These are phyloP conservation scores for Fusarium sp. DNA, from an alignment of 2,329 filamentous ascomycete species.

Conservation along the genomic window DNA sequence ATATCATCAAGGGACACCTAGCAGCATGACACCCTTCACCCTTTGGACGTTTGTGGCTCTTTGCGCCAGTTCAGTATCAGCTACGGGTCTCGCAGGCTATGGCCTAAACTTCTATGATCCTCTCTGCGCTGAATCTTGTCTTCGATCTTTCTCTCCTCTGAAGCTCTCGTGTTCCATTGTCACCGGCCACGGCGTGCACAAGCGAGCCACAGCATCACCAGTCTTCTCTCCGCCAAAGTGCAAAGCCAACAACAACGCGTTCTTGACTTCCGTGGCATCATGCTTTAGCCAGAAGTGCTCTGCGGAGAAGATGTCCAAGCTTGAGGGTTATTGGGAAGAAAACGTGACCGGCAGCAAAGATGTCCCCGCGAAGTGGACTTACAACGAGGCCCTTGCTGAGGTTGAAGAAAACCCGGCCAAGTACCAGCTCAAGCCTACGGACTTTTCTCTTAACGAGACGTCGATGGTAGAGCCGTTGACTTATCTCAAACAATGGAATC, in stretches of 20 bases:
- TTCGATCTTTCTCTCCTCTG: not conserved
- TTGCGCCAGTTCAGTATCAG: not conserved
- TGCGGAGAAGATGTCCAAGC: not conserved
- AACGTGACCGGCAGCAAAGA: conserved; percentile 2
- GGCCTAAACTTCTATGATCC: conserved; percentile 10
- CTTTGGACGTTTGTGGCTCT: not conserved
- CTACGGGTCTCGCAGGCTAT: not conserved
- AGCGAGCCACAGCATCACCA: conserved; percentile 2
- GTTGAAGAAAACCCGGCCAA: not conserved
- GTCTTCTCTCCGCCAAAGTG: conserved; percentile 4
- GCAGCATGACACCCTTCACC: not conserved
- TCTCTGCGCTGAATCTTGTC: conserved; percentile 21
- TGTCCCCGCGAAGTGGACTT: conserved; percentile 16
- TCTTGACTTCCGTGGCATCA: conserved; percentile 17
- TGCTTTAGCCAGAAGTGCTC: not conserved
- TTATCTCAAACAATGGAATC: conserved; percentile 13
- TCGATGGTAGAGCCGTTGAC: not conserved
- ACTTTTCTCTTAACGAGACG: conserved; percentile 7
- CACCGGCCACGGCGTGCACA: not conserved
- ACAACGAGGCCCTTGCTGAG: conserved; percentile 2
- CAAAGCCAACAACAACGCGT: conserved; percentile 4
- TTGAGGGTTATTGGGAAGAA: conserved; percentile 15
- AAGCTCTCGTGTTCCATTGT: conserved; percentile 6
- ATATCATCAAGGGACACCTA: not conserved
- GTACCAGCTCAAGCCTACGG: conserved; percentile 1